A percentile compares a stretch with the other conserved stretches of the same genome.
These are phyloP conservation scores for Blastobotrys chiropterorum DNA, from an alignment of 805 yeast genomes.

Conservation along the genomic window DNA sequence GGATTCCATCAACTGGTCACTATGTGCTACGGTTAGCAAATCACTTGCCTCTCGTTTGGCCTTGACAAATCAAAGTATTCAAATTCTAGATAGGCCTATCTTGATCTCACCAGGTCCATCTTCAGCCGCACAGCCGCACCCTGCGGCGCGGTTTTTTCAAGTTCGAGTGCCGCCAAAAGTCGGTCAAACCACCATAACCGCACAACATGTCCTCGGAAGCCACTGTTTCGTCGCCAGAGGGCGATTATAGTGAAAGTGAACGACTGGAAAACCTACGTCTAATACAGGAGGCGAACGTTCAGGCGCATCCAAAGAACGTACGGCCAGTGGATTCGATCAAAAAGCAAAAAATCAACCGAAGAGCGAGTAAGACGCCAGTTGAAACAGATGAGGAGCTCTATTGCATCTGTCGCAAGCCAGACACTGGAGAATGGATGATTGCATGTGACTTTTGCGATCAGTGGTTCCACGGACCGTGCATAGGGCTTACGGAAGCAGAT, in stretches of 20 bases:
- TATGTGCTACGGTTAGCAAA: too few species aligned
- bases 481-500: constrained; percentile 48
- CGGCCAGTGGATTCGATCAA: not conserved
- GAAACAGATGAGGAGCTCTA: constrained; percentile 27
- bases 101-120: too few species aligned
- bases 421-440: constrained; percentile 80
- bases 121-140: too few species aligned
- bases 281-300: constrained; percentile 6
- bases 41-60: too few species aligned
- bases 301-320: constrained; percentile 4
- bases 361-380: not conserved
- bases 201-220: constrained; percentile 4
- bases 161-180: too few species aligned
- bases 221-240: constrained; percentile 6
- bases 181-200: too few species aligned
- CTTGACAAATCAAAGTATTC: too few species aligned
- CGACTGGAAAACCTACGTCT: not conserved
- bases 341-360: not conserved
- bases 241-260: constrained; percentile 1
- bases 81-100: too few species aligned
- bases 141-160: too few species aligned
- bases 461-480: constrained; percentile 85
- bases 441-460: constrained; percentile 93
- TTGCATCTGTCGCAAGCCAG: constrained; percentile 75
- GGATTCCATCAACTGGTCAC: too few species aligned